Percentiles rank a stretch among this genome's conserved stretches.
Conservation (phyloP, 108 stramenopile species). For the Cyclostephanos tholiformis region DNA sequence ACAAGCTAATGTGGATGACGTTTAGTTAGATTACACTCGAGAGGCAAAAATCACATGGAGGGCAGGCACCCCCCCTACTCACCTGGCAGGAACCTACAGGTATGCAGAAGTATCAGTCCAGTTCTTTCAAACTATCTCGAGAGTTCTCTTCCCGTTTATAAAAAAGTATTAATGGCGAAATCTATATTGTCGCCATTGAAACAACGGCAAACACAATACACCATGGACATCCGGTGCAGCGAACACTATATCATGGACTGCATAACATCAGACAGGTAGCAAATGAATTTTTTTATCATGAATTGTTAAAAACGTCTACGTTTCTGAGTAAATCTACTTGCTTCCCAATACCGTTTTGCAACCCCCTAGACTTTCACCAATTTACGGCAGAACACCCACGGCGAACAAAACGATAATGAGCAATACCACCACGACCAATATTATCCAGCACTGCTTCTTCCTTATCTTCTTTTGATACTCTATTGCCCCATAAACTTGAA, state of each 20-base stretch:
- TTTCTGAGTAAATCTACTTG: neutral
- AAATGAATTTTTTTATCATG: neutral
- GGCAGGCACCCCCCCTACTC: too few species aligned
- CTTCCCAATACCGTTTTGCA: too few species aligned
- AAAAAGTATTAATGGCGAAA: too few species aligned
- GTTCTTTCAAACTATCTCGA: too few species aligned
- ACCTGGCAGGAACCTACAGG: too few species aligned
- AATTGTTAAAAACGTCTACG: neutral
- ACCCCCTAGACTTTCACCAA: neutral
- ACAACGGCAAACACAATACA: too few species aligned
- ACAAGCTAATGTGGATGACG: too few species aligned
- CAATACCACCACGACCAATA: constrained; percentile 61
- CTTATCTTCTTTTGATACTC: constrained; percentile 89
- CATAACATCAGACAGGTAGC: neutral
- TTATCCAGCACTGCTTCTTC: constrained; percentile 92
- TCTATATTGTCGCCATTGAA: too few species aligned
- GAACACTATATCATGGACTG: neutral
- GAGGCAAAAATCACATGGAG: too few species aligned
- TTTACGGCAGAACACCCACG: constrained; percentile 45
- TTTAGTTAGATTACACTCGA: too few species aligned
- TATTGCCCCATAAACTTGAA: constrained; percentile 88
- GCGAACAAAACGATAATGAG: constrained; percentile 55
- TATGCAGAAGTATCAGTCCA: too few species aligned
- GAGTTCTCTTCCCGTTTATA: too few species aligned
- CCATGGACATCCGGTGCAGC: neutral